phyloP scores from a whole-genome alignment of 495 filamentous ascomycete species.

The Penicillium tannophilum region DNA sequence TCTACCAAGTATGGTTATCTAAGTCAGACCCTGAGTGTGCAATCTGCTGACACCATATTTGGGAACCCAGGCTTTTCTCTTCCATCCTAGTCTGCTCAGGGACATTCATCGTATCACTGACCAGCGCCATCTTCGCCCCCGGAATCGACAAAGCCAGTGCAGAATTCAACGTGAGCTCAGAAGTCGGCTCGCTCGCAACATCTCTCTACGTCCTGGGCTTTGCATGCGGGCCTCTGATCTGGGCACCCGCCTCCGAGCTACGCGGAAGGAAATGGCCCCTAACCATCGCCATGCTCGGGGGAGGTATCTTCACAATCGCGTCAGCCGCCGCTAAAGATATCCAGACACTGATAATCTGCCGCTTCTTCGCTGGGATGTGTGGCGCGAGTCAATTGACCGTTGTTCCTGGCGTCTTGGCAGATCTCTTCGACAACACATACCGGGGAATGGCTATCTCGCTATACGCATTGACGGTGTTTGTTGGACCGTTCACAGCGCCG shows the following conservation, averaged over 20 bases:
- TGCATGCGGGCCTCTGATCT: slow-evolving; percentile 56
- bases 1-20: slow-evolving; percentile 27
- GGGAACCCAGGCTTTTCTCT: slow-evolving; percentile 23
- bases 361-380: slow-evolving; percentile 55
- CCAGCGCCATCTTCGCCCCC: slow-evolving; percentile 56
- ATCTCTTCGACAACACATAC: slow-evolving; percentile 51
- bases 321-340: slow-evolving; percentile 60
- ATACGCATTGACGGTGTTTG: slow-evolving; percentile 53
- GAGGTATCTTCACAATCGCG: slow-evolving; percentile 57
- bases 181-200: slow-evolving; percentile 55
- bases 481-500: slow-evolving; percentile 49
- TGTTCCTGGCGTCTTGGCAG: slow-evolving; percentile 54
- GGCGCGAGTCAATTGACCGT: slow-evolving; percentile 53
- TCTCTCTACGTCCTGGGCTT: slow-evolving; percentile 58
- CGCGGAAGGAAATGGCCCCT: slow-evolving; percentile 63
- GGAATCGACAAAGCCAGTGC: slow-evolving; percentile 45
- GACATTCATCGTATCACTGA: slow-evolving; percentile 55
- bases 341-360: slow-evolving; percentile 53
- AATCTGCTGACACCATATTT: background rate
- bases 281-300: slow-evolving; percentile 51
- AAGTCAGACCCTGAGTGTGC: background rate
- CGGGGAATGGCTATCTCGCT: slow-evolving; percentile 53
- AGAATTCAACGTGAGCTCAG: slow-evolving; percentile 48
- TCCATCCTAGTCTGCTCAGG: slow-evolving; percentile 46
- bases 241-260: slow-evolving; percentile 75